A percentile compares a stretch with the other conserved stretches of the same genome.
Conservation (phyloP, 345 rosid genomes). For the Sonneratia alba region DNA sequence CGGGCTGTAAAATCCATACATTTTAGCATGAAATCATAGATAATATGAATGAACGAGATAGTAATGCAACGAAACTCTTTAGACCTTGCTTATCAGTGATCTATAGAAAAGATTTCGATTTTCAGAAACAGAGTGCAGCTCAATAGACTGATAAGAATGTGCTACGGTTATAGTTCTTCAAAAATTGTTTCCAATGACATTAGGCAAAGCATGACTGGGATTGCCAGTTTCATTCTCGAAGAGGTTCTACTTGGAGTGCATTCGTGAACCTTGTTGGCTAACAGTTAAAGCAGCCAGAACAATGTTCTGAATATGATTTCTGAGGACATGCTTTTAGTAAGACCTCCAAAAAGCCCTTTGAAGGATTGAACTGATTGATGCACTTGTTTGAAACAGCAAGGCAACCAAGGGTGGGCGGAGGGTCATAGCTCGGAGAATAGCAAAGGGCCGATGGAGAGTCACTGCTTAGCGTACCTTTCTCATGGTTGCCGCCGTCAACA, state of each 20-base stretch:
- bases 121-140: not conserved
- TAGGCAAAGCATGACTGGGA: not conserved
- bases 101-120: not conserved
- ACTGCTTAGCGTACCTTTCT: slow-evolving; percentile 43
- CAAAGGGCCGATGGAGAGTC: slow-evolving; percentile 85
- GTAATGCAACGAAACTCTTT: not conserved
- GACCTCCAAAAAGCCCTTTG: not conserved
- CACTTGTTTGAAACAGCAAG: slow-evolving; percentile 47
- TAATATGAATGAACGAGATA: not conserved
- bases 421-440: slow-evolving; percentile 95
- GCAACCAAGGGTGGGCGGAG: slow-evolving; percentile 94
- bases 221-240: no score
- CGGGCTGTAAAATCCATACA: no score
- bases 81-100: not conserved
- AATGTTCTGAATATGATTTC: not conserved
- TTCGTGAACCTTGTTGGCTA: no score
- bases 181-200: not conserved
- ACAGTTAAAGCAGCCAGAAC: no score
- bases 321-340: not conserved
- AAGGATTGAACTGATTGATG: not conserved
- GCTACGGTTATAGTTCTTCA: not conserved
- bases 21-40: not conserved
- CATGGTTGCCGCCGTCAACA: not conserved
- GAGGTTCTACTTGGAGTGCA: no score
- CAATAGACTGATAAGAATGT: not conserved